These are phyloP conservation scores for Magnolia kwangsiensis DNA, from an alignment of 164 flowering plant species.

Conservation along the genomic window DNA sequence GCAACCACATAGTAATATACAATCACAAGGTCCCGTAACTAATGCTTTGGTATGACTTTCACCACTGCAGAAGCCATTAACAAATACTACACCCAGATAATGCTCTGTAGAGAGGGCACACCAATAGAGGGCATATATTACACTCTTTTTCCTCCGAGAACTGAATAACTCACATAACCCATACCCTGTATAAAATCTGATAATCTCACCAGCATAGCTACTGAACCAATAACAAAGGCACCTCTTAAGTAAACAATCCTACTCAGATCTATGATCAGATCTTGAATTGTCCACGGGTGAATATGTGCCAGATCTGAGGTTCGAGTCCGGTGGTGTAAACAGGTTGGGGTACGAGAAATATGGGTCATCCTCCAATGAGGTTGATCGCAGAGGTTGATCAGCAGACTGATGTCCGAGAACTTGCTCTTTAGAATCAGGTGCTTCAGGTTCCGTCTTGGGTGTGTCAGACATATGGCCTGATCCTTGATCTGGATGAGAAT, in stretches of 20 bases:
- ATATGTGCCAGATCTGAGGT: constrained; percentile 25
- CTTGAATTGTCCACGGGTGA: constrained; percentile 22
- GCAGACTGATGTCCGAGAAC: constrained; percentile 18
- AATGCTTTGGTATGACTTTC: too few species aligned
- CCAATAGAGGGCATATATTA: too few species aligned
- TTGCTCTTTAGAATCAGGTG: constrained; percentile 20
- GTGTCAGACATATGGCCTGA: constrained; percentile 16
- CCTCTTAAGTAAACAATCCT: neutral
- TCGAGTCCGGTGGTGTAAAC: constrained; percentile 34
- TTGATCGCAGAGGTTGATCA: constrained; percentile 42
- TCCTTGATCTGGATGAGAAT: constrained; percentile 17
- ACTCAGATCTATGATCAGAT: constrained; percentile 23
- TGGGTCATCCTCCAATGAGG: constrained; percentile 71
- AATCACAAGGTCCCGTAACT: too few species aligned
- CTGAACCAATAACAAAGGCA: neutral
- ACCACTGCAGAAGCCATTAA: too few species aligned
- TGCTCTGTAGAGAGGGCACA: too few species aligned
- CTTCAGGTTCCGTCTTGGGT: constrained; percentile 21
- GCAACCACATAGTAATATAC: too few species aligned
- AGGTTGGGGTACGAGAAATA: constrained; percentile 81
- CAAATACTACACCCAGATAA: too few species aligned
- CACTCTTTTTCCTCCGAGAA: too few species aligned
- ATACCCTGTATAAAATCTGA: neutral
- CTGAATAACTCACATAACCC: too few species aligned
- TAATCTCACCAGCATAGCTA: neutral